Base-by-base conservation (phyloP, 2,329 filamentous ascomycete genomes). In the Thelonectria blattea region DNA sequence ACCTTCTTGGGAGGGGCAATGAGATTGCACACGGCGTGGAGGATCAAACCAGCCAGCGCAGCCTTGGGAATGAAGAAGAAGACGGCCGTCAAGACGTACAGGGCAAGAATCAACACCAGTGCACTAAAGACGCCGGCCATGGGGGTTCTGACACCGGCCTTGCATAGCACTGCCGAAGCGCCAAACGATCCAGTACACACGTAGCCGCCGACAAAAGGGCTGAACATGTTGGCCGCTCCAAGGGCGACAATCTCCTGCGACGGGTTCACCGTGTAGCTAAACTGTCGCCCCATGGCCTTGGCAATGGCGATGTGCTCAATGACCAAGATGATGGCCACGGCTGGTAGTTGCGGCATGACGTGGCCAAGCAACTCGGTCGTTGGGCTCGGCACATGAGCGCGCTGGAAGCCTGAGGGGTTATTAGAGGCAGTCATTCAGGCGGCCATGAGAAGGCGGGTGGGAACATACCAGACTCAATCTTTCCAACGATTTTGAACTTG, bases 291-390 rank as follows among this genome's bases (percentile, higher is more conserved):
- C 70, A 93, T 93, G 0, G 91, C 92, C 73, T 94, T 94, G 7
- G 90, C 88, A 61, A 94, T 93, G 43, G 91, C 90, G 65, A 93
- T 93, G 71, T 94, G 91, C 75, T 93, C 91, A 56, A 94, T 91
- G 18, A 93, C 82, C 17, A 93, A 78, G 17, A 94, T 91, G 62
- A 94, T 91, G 50, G 91, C 85, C 0, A 89, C 85, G 17, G 88
- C 88, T 0, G 91, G 91, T 7, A 93, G 76, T 61, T 93, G 80
- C 24, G 80, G 80, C 2, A 84, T 77, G 64, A 91, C 85, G 0
- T 81, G 73, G 1, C 75, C 77, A 66, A 92, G 79, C 46, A 92
- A 80, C 0, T 80, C 74, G 0, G 72, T 72, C 60, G 85, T 83
- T 47, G 91, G 76, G 0, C 71, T 77, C 0, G 90, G 90, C 0